Evolutionary conservation across 148 eudicot species (phyloP).

Genomic region (Pharnaceum exiguum): DNA sequence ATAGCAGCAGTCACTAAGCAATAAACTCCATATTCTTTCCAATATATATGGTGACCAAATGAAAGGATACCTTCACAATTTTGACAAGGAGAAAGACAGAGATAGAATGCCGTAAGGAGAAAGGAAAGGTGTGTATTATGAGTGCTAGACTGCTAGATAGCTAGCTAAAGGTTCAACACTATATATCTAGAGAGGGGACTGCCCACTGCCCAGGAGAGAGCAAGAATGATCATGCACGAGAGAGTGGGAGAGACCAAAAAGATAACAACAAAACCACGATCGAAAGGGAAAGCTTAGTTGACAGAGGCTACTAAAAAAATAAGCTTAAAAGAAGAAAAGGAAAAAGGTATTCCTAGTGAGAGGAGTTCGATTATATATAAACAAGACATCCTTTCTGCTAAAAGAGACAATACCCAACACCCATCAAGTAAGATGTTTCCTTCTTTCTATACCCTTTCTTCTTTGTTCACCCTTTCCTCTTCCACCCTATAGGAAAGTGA

Average conservation of each 20-base stretch:
- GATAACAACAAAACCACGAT: neutral
- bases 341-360: neutral
- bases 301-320: neutral
- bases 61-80: slow-evolving; percentile 5
- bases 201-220: neutral
- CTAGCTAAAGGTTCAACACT: too few relatives aligned
- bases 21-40: slow-evolving; percentile 10
- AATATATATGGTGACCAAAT: slow-evolving; percentile 5
- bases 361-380: slow-evolving; percentile 11
- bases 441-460: slow-evolving; percentile 24
- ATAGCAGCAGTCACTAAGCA: slow-evolving; percentile 16
- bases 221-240: neutral
- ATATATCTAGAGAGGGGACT: slow-evolving; percentile 8
- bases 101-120: slow-evolving; percentile 22
- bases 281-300: neutral
- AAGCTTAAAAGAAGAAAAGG: neutral
- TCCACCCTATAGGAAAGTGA: slow-evolving; percentile 24
- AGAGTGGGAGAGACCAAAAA: neutral
- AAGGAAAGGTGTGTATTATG: slow-evolving; percentile 16
- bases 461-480: slow-evolving; percentile 30
- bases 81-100: slow-evolving; percentile 4
- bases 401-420: slow-evolving; percentile 24
- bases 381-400: slow-evolving; percentile 17
- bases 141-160: slow-evolving; percentile 16
- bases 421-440: slow-evolving; percentile 29